These are phyloP conservation scores for Orbilia blumenaviensis DNA, from an alignment of 2,329 filamentous ascomycete genomes.

Conservation along the genomic window DNA sequence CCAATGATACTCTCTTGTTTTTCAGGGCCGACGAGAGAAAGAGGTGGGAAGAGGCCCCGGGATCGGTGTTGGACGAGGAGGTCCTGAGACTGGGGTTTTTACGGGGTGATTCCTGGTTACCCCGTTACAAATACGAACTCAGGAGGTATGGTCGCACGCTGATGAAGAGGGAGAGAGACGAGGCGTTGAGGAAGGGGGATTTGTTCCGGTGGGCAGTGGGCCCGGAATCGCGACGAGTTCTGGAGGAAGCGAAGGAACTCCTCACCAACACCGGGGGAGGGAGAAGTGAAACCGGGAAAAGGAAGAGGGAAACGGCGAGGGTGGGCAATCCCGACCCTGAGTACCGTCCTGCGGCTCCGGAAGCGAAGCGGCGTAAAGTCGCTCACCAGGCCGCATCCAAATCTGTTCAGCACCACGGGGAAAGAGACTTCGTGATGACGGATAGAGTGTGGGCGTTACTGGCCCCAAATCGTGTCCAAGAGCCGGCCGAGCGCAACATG, in stretches of 20 bases:
- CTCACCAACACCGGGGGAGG: not conserved
- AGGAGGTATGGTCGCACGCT: conserved; percentile 12
- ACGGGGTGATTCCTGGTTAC: not conserved
- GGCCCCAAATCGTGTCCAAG: not conserved
- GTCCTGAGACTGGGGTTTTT: not conserved
- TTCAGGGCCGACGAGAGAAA: conserved; percentile 6
- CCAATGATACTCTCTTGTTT: conserved; percentile 5
- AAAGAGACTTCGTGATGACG: not conserved
- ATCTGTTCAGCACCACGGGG: not conserved
- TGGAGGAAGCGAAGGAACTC: not conserved
- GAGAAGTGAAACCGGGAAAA: not conserved
- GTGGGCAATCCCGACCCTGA: not conserved
- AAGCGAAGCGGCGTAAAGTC: not conserved
- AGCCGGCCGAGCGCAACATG: not conserved
- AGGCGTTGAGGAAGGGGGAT: conserved; percentile 2
- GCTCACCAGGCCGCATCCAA: not conserved
- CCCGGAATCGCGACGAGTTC: not conserved
- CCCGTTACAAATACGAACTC: conserved; percentile 13
- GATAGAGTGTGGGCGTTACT: not conserved
- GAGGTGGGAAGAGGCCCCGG: not conserved
- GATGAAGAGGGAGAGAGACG: not conserved
- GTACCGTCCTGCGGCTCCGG: not conserved
- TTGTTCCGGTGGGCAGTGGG: not conserved
- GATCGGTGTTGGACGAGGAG: not conserved
- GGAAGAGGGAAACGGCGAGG: not conserved